These are phyloP conservation scores for Curvularia sp. DNA, from an alignment of 2,329 filamentous ascomycete species.

Conservation along the genomic window DNA sequence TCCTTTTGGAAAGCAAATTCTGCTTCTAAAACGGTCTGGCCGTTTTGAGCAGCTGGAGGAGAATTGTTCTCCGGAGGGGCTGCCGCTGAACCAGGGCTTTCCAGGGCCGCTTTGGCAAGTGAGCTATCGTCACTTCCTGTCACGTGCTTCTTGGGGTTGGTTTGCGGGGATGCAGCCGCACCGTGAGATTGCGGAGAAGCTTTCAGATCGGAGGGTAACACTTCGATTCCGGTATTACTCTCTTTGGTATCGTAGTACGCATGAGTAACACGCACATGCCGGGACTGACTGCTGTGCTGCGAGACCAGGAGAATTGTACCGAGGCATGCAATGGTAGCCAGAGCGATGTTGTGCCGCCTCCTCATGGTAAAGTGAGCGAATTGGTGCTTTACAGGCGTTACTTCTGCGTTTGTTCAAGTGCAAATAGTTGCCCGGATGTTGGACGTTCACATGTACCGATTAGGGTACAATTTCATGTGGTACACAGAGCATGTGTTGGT, in stretches of 20 bases:
- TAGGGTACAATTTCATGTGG: background rate
- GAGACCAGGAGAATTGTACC: slow-evolving; percentile 9
- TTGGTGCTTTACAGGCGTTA: background rate
- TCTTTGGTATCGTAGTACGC: slow-evolving; percentile 1
- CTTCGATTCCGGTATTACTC: slow-evolving; percentile 11
- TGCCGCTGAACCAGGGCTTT: background rate
- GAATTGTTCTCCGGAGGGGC: background rate
- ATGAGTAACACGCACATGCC: background rate
- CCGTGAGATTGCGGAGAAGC: background rate
- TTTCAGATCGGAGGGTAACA: slow-evolving; percentile 8
- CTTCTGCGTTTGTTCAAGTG: background rate
- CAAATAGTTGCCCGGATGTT: slow-evolving; percentile 1
- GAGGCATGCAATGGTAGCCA: slow-evolving; percentile 16
- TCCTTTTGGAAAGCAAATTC: slow-evolving; percentile 40
- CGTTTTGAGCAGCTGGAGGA: background rate
- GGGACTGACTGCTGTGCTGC: slow-evolving; percentile 6
- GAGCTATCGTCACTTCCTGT: background rate
- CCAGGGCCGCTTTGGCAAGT: background rate
- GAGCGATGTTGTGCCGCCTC: slow-evolving; percentile 17
- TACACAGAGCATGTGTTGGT: slow-evolving; percentile 2
- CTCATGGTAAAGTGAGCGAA: slow-evolving; percentile 10
- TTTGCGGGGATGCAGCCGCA: background rate
- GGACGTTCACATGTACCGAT: slow-evolving; percentile 4
- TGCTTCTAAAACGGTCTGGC: slow-evolving; percentile 9
- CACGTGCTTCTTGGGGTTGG: background rate